Evolutionary conservation across 2,329 filamentous ascomycete genomes (phyloP), one percentile per base, ranked within the genome.

Genomic region (Dothistroma pini): DNA sequence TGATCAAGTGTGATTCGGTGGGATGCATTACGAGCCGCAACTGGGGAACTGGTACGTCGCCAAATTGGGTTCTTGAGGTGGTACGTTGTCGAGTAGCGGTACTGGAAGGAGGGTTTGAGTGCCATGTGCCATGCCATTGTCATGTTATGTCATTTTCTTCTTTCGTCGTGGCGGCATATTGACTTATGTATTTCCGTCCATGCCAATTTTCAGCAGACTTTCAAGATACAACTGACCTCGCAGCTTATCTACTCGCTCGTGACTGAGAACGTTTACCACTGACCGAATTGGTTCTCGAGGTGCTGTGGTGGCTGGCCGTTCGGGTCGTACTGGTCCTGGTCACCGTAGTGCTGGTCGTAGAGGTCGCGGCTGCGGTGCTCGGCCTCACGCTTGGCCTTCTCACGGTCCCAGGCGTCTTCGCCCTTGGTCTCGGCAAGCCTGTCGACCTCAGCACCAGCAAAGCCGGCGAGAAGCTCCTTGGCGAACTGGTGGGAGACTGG

Each of bases 361-460:
- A 82, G 75, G 12, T 70, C 63, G 72, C 80, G 75, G 14, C 78
- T 76, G 35, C 76, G 72, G 60, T 73, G 56, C 69, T 75, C 74
- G 3, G 80, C 80, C 48, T 79, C 66, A 56, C 69, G 76, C 74
- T 82, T 81, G 31, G 78, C 75, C 69, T 76, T 77, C 71, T 82
- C 78, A 49, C 72, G 71, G 70, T 82, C 80, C 63, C 79, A 75
- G 70, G 71, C 78, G 66, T 82, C 80, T 62, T 75, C 76, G 53
- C 80, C 80, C 73, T 81, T 81, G 60, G 78, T 81, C 72, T 82
- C 90, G 69, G 84, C 82, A 34, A 93, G 82, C 77, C 87, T 89
- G 80, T 93, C 89, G 71, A 91, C 83, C 77, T 92, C 89, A 63
- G 84, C 88, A 53, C 85, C 89, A 31, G 87, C 89, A 59, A 93